These are phyloP conservation scores for Coemansia sp. DNA, from an alignment of 192 early-diverging fungal genomes.

Conservation along the genomic window DNA sequence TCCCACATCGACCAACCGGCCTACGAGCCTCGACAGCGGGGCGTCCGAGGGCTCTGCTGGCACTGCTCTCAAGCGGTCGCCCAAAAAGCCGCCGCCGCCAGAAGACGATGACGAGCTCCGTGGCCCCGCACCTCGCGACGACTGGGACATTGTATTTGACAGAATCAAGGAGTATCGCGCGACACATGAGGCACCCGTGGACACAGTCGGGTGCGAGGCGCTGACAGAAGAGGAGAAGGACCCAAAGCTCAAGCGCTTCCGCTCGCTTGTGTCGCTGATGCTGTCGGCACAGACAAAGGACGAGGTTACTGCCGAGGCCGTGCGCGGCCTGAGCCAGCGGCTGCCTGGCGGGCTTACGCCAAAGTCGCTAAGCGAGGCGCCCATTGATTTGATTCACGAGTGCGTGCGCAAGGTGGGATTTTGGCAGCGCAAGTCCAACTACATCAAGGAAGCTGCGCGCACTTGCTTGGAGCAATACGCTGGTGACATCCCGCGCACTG, in stretches of 20 bases:
- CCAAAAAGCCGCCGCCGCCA: conserved; percentile 18
- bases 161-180: conserved; percentile 71
- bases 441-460: conserved; percentile 77
- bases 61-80: conserved; percentile 6
- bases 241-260: conserved; percentile 70
- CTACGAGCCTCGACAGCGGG: conserved; percentile 31
- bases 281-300: conserved; percentile 96
- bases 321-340: conserved; percentile 66
- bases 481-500: conserved; percentile 81
- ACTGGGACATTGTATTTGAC: conserved; percentile 71
- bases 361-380: conserved; percentile 64
- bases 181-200: conserved; percentile 74
- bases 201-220: conserved; percentile 85
- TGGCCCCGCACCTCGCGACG: conserved; percentile 47
- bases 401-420: conserved; percentile 87
- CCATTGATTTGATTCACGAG: conserved; percentile 65
- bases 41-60: conserved; percentile 20
- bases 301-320: conserved; percentile 77
- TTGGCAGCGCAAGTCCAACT: conserved; percentile 83
- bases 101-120: conserved; percentile 49
- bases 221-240: conserved; percentile 61
- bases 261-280: conserved; percentile 83
- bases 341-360: conserved; percentile 73
- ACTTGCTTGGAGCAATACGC: conserved; percentile 73
- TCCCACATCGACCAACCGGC: conserved; percentile 22